These are phyloP conservation scores for Trifolium fragiferum DNA, from an alignment of 306 rosid genomes.

Conservation along the genomic window DNA sequence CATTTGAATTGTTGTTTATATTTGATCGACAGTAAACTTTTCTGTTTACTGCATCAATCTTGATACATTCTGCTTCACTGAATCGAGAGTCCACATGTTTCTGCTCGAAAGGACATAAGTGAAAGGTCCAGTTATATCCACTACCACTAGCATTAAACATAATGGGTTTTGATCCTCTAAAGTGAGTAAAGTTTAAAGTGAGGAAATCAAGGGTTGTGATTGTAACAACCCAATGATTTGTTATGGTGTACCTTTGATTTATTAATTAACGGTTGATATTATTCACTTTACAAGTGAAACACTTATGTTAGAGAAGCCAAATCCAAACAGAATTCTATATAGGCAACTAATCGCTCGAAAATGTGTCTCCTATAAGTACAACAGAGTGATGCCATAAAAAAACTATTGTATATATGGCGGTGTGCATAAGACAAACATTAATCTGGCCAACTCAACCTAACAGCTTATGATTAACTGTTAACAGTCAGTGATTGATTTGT, in stretches of 20 bases:
- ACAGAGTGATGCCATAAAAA: background rate
- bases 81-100: conserved; percentile 62
- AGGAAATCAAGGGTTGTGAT: too few relatives aligned
- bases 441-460: background rate
- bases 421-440: background rate
- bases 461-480: conserved; percentile 5
- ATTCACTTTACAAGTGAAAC: too few relatives aligned
- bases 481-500: conserved; percentile 12
- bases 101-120: conserved; percentile 51
- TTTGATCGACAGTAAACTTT: conserved; percentile 79
- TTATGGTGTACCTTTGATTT: too few relatives aligned
- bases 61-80: conserved; percentile 86
- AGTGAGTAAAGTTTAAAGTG: too few relatives aligned
- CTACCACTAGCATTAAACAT: conserved; percentile 5
- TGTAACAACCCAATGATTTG: too few relatives aligned
- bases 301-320: too few relatives aligned
- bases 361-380: conserved; percentile 24
- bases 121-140: conserved; percentile 33
- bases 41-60: conserved; percentile 85
- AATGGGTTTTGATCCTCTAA: background rate
- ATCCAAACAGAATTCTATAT: background rate
- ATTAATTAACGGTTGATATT: too few relatives aligned
- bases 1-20: conserved; percentile 56
- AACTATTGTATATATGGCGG: background rate
- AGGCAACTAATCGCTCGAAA: conserved; percentile 11